These are phyloP conservation scores for Veloboletus limbatus DNA, from an alignment of 1,284 basidiomycete genomes.

Conservation along the genomic window DNA sequence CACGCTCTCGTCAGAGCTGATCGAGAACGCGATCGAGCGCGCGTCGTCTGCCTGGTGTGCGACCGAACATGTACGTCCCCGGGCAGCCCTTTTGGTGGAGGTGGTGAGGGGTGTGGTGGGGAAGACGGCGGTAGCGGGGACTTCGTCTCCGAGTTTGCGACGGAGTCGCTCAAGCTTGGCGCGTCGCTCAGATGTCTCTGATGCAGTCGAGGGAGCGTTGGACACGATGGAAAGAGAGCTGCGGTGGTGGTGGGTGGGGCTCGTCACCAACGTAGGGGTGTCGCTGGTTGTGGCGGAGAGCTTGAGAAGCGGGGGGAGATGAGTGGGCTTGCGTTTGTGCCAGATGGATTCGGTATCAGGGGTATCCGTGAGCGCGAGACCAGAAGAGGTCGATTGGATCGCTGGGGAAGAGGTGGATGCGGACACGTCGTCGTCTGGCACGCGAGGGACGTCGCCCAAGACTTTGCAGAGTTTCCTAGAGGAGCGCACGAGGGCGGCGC, in stretches of 20 bases:
- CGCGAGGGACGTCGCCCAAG: conserved; percentile 57
- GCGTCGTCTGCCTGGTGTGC: conserved; percentile 19
- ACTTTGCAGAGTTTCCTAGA: conserved; percentile 61
- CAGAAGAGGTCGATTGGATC: neutral
- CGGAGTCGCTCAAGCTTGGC: conserved; percentile 60
- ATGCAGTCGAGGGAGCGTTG: conserved; percentile 23
- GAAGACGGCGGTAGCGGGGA: conserved; percentile 58
- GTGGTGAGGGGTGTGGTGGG: conserved; percentile 29
- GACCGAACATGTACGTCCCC: conserved; percentile 8
- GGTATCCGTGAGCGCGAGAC: conserved; percentile 3
- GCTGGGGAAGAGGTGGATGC: neutral
- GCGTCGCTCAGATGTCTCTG: conserved; percentile 37
- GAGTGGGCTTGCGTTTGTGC: conserved; percentile 29
- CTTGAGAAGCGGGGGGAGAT: conserved; percentile 25
- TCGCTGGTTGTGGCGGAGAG: neutral
- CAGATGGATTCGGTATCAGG: conserved; percentile 17
- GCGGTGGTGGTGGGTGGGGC: conserved; percentile 1
- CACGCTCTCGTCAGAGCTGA: conserved; percentile 30
- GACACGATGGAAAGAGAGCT: conserved; percentile 23
- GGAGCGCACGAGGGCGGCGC: conserved; percentile 53
- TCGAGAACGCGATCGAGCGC: conserved; percentile 27
- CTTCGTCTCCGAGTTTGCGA: conserved; percentile 55
- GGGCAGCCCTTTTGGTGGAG: neutral
- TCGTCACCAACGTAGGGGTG: neutral
- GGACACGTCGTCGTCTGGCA: conserved; percentile 41